phyloP scores from a whole-genome alignment of 129 eudicot species.

The Centella asiatica region DNA sequence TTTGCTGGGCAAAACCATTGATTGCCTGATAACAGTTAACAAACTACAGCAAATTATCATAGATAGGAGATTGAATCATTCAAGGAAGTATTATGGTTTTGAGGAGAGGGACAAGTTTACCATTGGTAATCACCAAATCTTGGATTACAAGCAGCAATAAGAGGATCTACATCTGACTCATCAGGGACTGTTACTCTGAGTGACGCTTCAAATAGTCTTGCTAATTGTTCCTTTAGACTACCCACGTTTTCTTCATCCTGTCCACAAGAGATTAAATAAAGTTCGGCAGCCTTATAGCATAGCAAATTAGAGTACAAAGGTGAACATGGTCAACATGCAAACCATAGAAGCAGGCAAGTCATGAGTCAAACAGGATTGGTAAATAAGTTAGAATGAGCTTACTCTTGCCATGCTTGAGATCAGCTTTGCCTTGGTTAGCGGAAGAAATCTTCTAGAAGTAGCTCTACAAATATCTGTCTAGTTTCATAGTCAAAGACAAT shows the following conservation, averaged over 20 bases:
- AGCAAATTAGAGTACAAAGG: neutral
- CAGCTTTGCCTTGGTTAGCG: slow-evolving; percentile 22
- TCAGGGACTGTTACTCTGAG: slow-evolving; percentile 60
- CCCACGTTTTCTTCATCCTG: slow-evolving; percentile 55
- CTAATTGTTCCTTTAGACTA: slow-evolving; percentile 55
- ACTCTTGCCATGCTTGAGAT: slow-evolving; percentile 54
- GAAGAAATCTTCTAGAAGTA: slow-evolving; percentile 38
- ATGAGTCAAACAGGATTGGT: neutral
- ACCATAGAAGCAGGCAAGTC: neutral
- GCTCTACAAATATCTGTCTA: slow-evolving; percentile 67
- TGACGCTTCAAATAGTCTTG: slow-evolving; percentile 57
- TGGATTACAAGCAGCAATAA: slow-evolving; percentile 50
- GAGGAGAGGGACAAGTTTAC: slow-evolving; percentile 25
- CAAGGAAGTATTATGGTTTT: neutral
- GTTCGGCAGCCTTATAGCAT: neutral
- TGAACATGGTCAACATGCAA: neutral
- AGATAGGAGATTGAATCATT: neutral
- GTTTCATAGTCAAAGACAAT: slow-evolving; percentile 34
- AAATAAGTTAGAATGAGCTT: slow-evolving; percentile 26
- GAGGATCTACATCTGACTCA: slow-evolving; percentile 50
- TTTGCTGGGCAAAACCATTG: slow-evolving; percentile 12
- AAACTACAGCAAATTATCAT: neutral
- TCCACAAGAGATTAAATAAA: slow-evolving; percentile 14
- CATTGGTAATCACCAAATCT: slow-evolving; percentile 87
- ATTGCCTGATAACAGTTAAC: slow-evolving; percentile 1